Evolutionary conservation across 2,329 filamentous ascomycete genomes (phyloP).

Genomic region (Capronia epimyces): DNA sequence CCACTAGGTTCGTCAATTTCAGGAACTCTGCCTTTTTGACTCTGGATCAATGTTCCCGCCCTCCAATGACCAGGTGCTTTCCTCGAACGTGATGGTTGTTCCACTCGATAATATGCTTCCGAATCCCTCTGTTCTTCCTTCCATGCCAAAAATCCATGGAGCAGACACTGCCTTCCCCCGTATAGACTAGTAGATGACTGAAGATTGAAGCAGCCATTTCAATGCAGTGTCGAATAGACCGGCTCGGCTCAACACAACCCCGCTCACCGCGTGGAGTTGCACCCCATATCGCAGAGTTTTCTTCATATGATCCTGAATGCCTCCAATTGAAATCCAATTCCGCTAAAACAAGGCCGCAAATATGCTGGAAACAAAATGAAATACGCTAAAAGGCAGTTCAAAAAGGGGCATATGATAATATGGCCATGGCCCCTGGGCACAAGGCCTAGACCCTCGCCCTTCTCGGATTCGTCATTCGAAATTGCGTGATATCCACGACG

Average conservation of each 20-base stretch:
- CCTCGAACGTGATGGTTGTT: too few relatives aligned
- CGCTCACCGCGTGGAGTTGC: too few relatives aligned
- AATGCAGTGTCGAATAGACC: not conserved
- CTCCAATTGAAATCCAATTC: not conserved
- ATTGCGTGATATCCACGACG: constrained; percentile 24
- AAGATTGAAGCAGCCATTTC: not conserved
- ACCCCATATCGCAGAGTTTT: not conserved
- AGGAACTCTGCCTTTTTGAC: too few relatives aligned
- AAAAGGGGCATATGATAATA: not conserved
- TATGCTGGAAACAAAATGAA: constrained; percentile 8
- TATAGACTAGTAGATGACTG: not conserved
- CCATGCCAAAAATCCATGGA: too few relatives aligned
- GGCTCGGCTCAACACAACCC: not conserved
- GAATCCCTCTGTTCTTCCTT: too few relatives aligned
- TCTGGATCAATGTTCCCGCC: too few relatives aligned
- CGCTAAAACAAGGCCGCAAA: constrained; percentile 14
- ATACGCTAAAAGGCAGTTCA: constrained; percentile 13
- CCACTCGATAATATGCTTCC: too few relatives aligned
- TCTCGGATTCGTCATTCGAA: constrained; percentile 20
- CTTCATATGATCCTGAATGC: not conserved
- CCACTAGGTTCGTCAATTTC: too few relatives aligned
- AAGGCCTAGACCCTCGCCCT: constrained; percentile 10
- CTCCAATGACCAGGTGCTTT: too few relatives aligned
- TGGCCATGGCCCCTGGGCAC: not conserved
- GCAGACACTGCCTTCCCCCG: too few relatives aligned